phyloP scores from a whole-genome alignment of 129 eudicot genomes.

The Saposhnikovia divaricata region DNA sequence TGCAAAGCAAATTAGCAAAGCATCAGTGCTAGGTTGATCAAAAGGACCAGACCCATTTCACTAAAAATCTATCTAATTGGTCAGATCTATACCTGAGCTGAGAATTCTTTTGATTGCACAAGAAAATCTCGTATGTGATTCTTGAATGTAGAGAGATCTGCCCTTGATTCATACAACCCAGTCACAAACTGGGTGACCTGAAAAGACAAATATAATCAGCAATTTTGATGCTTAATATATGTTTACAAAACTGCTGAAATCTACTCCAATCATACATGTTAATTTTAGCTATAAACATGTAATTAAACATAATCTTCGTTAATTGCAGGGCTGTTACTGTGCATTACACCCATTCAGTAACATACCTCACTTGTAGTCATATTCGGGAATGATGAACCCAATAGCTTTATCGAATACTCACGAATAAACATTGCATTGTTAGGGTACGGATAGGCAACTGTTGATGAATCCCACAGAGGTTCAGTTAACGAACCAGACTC shows the following conservation, averaged over 20 bases:
- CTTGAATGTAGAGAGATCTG: slow-evolving; percentile 70
- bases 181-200: slow-evolving; percentile 88
- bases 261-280: not conserved
- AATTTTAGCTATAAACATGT: not conserved
- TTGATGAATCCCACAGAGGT: slow-evolving; percentile 84
- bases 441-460: slow-evolving; percentile 68
- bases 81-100: slow-evolving; percentile 65
- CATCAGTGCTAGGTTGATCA: not conserved
- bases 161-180: slow-evolving; percentile 69
- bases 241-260: not conserved
- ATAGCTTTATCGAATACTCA: slow-evolving; percentile 85
- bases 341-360: not conserved
- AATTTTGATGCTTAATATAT: not conserved
- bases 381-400: slow-evolving; percentile 94
- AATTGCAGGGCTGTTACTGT: not conserved
- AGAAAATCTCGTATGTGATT: slow-evolving; percentile 93
- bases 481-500: slow-evolving; percentile 75
- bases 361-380: slow-evolving; percentile 80
- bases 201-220: not conserved
- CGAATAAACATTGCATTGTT: slow-evolving; percentile 74
- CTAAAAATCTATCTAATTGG: not conserved
- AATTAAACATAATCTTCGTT: not conserved
- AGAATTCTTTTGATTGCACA: slow-evolving; percentile 92
- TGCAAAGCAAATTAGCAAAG: not conserved
- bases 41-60: not conserved